Base-by-base conservation (phyloP, 106 monocot species). In the Chionographis japonica region DNA sequence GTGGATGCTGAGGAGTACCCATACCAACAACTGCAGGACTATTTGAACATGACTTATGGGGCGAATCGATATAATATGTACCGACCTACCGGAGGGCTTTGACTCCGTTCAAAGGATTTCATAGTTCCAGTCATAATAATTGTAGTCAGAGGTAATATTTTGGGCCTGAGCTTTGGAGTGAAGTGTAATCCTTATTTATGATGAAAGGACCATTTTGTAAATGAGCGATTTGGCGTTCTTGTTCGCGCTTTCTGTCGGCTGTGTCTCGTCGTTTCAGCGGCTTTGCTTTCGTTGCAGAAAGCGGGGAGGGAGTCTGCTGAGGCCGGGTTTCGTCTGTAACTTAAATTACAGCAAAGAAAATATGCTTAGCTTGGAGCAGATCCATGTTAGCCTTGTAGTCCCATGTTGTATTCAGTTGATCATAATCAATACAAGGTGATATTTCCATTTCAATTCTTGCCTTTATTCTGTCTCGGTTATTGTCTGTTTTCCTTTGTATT, bases 1-100 rank as follows among this genome's bases (percentile, higher is more conserved):
- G 15, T 62, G 3, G 84, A 86, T 53, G 58, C 52, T 8, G 80
- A 84, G 63, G 75, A 70, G 8, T 89, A 79, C 57, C 61, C 78
- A 0, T 84, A 78, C 50, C 79, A 74, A 27, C 27, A 27, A 35
- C 56, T 51, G 7, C 64, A 65, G 0, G 85, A 84, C 17, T 88
- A 82, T 55, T 63, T 78, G 11, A 50, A 71, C 75, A 12, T 83
- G 56, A 41, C 71, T 0, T 46, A 74, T 54, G 85, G 70, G 14
- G 52, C 65, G 14, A 82, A 83, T 50, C 72, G 81, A 38, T 91
- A 88, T 40, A 58, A 58, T 37, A 62, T 84, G 78, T 85, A 84
- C 67, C 83, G 75, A 38, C 85, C 78, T 8, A 41, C 82, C 12
- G 79, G 78, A 65, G 86, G 85, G 36, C 61, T 36, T 50, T 79